These are phyloP conservation scores for Protoeuglena noctilucae DNA, from an alignment of 139 green algal species.

Conservation along the genomic window DNA sequence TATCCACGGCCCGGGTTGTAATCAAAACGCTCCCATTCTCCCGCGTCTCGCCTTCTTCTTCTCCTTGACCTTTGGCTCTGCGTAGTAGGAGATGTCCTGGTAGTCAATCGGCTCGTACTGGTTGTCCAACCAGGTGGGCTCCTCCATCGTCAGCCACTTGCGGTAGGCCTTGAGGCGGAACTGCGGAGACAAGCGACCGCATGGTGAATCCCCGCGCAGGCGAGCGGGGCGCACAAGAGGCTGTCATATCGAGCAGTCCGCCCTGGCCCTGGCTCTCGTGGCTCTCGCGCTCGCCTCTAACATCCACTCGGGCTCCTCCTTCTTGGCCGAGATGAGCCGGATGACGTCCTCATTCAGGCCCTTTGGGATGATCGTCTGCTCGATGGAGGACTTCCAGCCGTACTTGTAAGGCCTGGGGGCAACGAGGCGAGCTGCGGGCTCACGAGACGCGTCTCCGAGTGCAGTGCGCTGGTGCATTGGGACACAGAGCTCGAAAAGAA, in stretches of 20 bases:
- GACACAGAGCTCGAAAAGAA: too few relatives aligned
- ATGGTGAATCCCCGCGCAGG: too few relatives aligned
- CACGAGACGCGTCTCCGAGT: not conserved
- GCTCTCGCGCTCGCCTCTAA: too few relatives aligned
- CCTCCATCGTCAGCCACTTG: conserved; percentile 93
- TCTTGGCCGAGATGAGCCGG: conserved; percentile 88
- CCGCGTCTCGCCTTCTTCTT: conserved; percentile 57
- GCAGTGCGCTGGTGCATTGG: too few relatives aligned
- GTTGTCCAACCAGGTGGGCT: conserved; percentile 84
- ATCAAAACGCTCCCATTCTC: too few relatives aligned
- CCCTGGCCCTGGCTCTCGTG: too few relatives aligned
- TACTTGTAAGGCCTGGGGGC: conserved; percentile 73
- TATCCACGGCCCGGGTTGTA: too few relatives aligned
- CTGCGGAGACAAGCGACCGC: too few relatives aligned
- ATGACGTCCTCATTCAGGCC: conserved; percentile 90
- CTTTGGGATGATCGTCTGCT: conserved; percentile 67
- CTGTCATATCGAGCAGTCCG: too few relatives aligned
- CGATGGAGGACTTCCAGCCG: conserved; percentile 87
- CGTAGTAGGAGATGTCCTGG: conserved; percentile 88
- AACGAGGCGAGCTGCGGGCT: not conserved
- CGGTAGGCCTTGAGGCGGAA: conserved; percentile 65
- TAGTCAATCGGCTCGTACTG: conserved; percentile 70
- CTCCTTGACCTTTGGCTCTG: conserved; percentile 77
- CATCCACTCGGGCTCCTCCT: conserved; percentile 98
- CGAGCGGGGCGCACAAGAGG: too few relatives aligned